Evolutionary conservation across 2,329 filamentous ascomycete genomes (phyloP), one percentile per base, ranked within the genome.

Genomic region (Chrysoporthe cubensis): DNA sequence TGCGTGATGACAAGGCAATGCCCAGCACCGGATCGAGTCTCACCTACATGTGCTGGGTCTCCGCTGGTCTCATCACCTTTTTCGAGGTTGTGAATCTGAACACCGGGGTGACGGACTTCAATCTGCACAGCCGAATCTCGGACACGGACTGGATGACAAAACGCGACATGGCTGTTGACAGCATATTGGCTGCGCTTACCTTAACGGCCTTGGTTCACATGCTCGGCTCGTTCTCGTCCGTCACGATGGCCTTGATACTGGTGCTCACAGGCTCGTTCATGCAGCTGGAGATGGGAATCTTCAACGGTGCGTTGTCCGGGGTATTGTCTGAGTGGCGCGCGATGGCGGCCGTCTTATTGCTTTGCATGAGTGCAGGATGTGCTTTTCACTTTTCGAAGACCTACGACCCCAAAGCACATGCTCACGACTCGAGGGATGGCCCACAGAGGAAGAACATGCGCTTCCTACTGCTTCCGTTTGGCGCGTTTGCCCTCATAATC

Each of bases 1-100:
- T 44, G 6, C 57, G 40, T 26, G 57, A 60, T 13, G 57, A 60
- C n/a, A 60, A 60, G 37, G 9, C 57, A 21, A 60, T 14, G n/a
- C n/a, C 57, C 34, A 60, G 13, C 13, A 40, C 26, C n/a, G 57
- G 57, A 16, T 60, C 57, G 40, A 26, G 37, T n/a, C 57, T 60
- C 11, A 18, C 57, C 6, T 60, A 60, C n/a, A n/a, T 60, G 5
- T 60, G n/a, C 57, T 60, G 57, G 57, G 21, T 8, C n/a, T 13
- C 57, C 1, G 57, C 57, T 26, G 57, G 18, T 7, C 18, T 60
- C 57, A 44, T 60, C 21, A 13, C n/a, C n/a, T 16, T 60, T 3
- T 44, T 16, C n/a, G 42, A 54, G 16, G 26, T 54, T 6, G 26
- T 54, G 21, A 54, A 32, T 16, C 26, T 54, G 21, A 16, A 42